Evolutionary conservation across 306 rosid genomes (phyloP), one percentile per base, ranked within the genome.

Genomic region (Rubus idaeus): DNA sequence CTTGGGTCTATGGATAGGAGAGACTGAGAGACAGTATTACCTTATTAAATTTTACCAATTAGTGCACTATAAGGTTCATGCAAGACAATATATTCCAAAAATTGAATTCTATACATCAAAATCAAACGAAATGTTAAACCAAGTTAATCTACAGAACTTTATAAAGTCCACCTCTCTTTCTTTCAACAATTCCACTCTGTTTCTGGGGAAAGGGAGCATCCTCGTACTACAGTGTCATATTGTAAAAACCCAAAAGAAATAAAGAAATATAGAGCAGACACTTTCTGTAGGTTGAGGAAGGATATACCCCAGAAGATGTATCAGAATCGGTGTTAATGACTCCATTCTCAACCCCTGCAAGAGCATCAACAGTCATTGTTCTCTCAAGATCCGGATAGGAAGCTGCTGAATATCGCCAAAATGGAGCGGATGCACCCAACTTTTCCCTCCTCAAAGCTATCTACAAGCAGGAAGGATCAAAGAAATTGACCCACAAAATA

Each of bases 361-460:
- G 94, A 64, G 90, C 85, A 85, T 80, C 79, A 73, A 80, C 65
- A 56, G 88, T 72, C 78, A 83, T 69, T 78, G 71, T 77, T 66
- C 77, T 74, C 83, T 87, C 94, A 82, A 89, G 97, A 83, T 92
- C 97, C 0, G 97, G 95, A 88, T 92, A 92, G 3, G 97, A 92
- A 82, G 96, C 92, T 79, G 97, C 96, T 74, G 97, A 89, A 79
- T 87, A 89, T 79, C 94, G 80, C 96, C 92, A 90, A 89, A 92
- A 90, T 74, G 97, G 97, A 81, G 97, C 97, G 56, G 97, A 89
- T 40, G 89, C 94, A 63, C 94, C 97, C 88, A 90, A 80, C 77
- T 89, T 90, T 83, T 90, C 97, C 85, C 97, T 90, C 84, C 92
- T 90, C 83, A 92, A 82, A 51, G 97, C 97, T 76, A 92, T 92